Evolutionary conservation across 2,329 filamentous ascomycete genomes (phyloP).

Genomic region (Ustulina deusta): DNA sequence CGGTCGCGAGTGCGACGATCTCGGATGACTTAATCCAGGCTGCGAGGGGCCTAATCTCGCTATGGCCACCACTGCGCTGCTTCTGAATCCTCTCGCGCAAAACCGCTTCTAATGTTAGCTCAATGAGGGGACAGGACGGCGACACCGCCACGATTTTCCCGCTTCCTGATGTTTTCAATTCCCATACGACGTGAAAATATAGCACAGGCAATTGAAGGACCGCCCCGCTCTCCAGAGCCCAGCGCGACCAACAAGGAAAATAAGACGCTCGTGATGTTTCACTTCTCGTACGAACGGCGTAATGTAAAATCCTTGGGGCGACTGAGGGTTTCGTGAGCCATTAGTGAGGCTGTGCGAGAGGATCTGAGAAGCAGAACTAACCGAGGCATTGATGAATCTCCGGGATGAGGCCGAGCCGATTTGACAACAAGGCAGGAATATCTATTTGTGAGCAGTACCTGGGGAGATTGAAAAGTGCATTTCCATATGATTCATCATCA

Average conservation of each 20-base stretch:
- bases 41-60: constrained; percentile 31
- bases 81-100: constrained; percentile 44
- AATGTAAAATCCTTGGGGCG: constrained; percentile 28
- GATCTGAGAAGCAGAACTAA: constrained; percentile 15
- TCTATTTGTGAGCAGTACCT: constrained; percentile 18
- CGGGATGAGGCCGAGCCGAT: constrained; percentile 32
- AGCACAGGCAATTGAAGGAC: constrained; percentile 17
- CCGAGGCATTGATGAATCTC: constrained; percentile 36
- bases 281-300: constrained; percentile 33
- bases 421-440: constrained; percentile 17
- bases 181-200: constrained; percentile 25
- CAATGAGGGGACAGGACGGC: constrained; percentile 38
- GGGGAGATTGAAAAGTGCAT: constrained; percentile 23
- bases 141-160: constrained; percentile 42
- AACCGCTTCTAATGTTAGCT: constrained; percentile 49
- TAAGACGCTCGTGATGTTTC: constrained; percentile 33
- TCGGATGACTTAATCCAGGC: constrained; percentile 36
- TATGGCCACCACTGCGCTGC: constrained; percentile 21
- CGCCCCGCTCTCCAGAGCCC: constrained; percentile 29
- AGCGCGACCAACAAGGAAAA: constrained; percentile 21
- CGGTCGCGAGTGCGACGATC: constrained; percentile 31
- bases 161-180: constrained; percentile 25
- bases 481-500: constrained; percentile 25
- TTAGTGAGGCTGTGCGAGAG: constrained; percentile 35
- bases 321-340: constrained; percentile 32